Percentiles rank a stretch among this genome's conserved stretches.
Evolutionary conservation across 23 red algal species (phyloP).

Genomic region (Cyanidiococcus yangmingshanensis): DNA sequence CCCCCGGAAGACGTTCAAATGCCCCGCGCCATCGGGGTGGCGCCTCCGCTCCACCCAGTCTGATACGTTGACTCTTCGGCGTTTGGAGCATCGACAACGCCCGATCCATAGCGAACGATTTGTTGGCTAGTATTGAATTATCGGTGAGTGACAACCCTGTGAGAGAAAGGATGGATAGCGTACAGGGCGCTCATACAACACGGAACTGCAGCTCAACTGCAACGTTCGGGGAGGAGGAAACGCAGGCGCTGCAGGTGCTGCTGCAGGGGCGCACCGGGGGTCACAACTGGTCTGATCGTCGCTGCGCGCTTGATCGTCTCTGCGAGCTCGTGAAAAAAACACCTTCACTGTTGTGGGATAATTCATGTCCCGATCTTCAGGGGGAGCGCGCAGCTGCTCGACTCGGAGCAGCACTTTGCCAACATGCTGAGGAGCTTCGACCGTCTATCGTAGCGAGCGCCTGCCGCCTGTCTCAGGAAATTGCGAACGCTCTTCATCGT

Average conservation of each 20-base stretch:
- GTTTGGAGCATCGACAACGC: too few relatives aligned
- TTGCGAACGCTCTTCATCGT: neutral
- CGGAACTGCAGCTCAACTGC: too few relatives aligned
- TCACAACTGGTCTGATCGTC: neutral
- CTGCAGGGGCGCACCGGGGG: conserved; percentile 1
- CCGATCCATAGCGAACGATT: too few relatives aligned
- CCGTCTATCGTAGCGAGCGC: conserved; percentile 12
- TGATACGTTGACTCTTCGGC: too few relatives aligned
- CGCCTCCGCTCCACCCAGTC: too few relatives aligned
- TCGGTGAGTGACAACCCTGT: too few relatives aligned
- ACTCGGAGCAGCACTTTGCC: neutral
- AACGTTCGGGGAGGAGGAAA: neutral
- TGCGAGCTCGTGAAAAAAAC: neutral
- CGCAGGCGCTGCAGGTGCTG: neutral
- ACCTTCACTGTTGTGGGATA: neutral
- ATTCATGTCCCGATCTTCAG: neutral
- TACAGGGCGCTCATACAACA: too few relatives aligned
- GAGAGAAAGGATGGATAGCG: too few relatives aligned
- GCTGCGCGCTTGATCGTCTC: neutral
- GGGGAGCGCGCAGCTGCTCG: neutral
- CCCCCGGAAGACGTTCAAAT: too few relatives aligned
- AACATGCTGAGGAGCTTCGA: conserved; percentile 7
- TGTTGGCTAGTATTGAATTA: too few relatives aligned
- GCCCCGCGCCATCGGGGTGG: too few relatives aligned
- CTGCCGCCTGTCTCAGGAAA: neutral